Base-by-base conservation (phyloP, 106 monocot genomes). In the Dendrobium huoshanense region DNA sequence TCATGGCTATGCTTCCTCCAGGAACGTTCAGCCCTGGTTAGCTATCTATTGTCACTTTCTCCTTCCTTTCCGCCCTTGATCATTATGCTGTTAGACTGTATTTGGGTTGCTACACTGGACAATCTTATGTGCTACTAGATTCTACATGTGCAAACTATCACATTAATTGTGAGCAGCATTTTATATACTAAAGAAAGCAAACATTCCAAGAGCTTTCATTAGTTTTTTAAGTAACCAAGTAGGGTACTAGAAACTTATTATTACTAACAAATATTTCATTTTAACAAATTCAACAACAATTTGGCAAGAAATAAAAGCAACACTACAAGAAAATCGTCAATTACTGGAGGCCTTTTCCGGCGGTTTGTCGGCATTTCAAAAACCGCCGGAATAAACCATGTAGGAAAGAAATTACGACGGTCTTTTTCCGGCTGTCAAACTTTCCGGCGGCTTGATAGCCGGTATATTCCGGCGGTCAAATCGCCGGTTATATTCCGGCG, bases 11-110 rank as follows among this genome's bases (percentile, higher is more conserved):
- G 77, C 95, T 99, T 87, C 98, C 98, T 77, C 77, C 54, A 41
- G 95, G 98, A 80, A 90, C 92, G 64, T 87, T 95, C 78, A 91
- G 95, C 80, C 80, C 94, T 44, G 97, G 97, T 97, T 19, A 86
- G 88, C 68, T 64, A 7, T 48, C 45, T 4, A 16, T 55, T 16
- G 9, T 45, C 25, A 65, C 64, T 65, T 65, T 58, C 25, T 25
- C 15, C n/a, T 15, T 65, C 64, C 0, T 65, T 65, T 65, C 24
- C 25, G 25, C 4, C 64, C 64, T 22, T 17, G 11, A 18, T 10
- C 55, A 55, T 55, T 58, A 18, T 19, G 58, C 58, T 19, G 5
- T 58, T 58, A 45, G 6, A 68, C 67, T 27, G 31, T 68, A 27
- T 27, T 68, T 68, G 7, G 8, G 24, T 68, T 68, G 67, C 29